phyloP scores from a whole-genome alignment of 2,329 filamentous ascomycete genomes.

The Fusarium torulosum region DNA sequence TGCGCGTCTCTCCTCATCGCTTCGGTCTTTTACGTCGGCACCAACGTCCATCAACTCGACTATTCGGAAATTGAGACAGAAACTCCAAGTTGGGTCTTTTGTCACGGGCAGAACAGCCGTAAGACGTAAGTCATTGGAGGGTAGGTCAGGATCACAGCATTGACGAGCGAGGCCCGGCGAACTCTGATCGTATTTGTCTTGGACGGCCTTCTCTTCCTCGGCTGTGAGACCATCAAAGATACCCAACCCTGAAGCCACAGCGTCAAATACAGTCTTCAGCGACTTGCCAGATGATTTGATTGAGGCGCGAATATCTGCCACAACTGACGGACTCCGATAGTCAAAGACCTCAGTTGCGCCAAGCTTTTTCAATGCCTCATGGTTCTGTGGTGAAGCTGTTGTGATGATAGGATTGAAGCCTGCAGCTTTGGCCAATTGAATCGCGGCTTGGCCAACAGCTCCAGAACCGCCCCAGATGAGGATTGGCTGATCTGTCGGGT shows the following conservation, averaged over 20 bases:
- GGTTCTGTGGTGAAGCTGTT: constrained; percentile 22
- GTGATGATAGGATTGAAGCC: constrained; percentile 18
- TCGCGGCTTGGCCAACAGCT: constrained; percentile 11
- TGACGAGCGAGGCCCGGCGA: neutral
- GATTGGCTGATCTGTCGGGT: constrained; percentile 1
- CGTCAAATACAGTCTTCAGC: constrained; percentile 6
- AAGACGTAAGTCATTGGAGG: neutral
- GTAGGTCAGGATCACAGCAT: neutral
- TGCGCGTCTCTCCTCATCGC: neutral
- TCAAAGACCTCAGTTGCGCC: constrained; percentile 5
- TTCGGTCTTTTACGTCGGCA: neutral
- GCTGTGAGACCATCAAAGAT: neutral
- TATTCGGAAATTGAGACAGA: neutral
- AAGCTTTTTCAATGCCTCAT: neutral
- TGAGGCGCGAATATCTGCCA: neutral
- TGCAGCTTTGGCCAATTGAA: constrained; percentile 22
- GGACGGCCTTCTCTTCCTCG: neutral
- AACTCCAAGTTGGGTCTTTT: constrained; percentile 4
- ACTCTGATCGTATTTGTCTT: constrained; percentile 5
- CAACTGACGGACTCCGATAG: neutral
- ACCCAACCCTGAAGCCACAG: constrained; percentile 3
- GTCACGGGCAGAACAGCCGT: constrained; percentile 1
- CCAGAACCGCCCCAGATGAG: constrained; percentile 26
- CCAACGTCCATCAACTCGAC: neutral
- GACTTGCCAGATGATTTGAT: neutral